Evolutionary conservation across 306 rosid species (phyloP).

Genomic region (Prunus fruticosa): DNA sequence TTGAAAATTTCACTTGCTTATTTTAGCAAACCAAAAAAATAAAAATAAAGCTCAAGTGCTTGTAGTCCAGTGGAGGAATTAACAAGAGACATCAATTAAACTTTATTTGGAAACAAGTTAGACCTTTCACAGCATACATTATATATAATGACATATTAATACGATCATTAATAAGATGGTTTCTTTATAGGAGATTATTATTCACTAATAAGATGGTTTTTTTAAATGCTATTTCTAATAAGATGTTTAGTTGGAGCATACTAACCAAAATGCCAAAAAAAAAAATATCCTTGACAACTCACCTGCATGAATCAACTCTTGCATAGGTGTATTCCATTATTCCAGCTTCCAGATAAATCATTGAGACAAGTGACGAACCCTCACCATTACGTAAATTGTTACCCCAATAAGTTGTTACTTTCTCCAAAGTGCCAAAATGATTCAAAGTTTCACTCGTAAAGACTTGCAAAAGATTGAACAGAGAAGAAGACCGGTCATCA

Average conservation of each 20-base stretch:
- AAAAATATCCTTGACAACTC: neutral
- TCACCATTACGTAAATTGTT: conserved; percentile 44
- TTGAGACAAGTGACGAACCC: conserved; percentile 52
- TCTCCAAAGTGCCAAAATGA: conserved; percentile 57
- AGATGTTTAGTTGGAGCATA: neutral
- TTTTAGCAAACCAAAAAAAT: neutral
- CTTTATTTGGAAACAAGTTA: neutral
- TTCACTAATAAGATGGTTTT: neutral
- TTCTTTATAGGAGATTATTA: neutral
- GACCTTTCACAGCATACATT: neutral
- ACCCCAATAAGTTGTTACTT: conserved; percentile 60
- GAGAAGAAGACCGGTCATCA: conserved; percentile 75
- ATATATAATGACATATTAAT: neutral
- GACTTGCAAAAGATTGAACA: conserved; percentile 73
- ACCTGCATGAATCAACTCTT: conserved; percentile 92
- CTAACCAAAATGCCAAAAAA: neutral
- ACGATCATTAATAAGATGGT: neutral
- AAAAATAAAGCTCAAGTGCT: neutral
- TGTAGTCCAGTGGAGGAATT: neutral
- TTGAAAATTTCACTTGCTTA: neutral
- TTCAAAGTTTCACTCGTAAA: conserved; percentile 44
- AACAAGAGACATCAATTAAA: neutral
- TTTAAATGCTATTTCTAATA: neutral
- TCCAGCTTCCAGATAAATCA: conserved; percentile 82
- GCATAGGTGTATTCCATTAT: conserved; percentile 74